A percentile compares a stretch with the other conserved stretches of the same genome.
phyloP scores from a whole-genome alignment of 73 alveolate genomes.

The Symbiodinium natans region DNA sequence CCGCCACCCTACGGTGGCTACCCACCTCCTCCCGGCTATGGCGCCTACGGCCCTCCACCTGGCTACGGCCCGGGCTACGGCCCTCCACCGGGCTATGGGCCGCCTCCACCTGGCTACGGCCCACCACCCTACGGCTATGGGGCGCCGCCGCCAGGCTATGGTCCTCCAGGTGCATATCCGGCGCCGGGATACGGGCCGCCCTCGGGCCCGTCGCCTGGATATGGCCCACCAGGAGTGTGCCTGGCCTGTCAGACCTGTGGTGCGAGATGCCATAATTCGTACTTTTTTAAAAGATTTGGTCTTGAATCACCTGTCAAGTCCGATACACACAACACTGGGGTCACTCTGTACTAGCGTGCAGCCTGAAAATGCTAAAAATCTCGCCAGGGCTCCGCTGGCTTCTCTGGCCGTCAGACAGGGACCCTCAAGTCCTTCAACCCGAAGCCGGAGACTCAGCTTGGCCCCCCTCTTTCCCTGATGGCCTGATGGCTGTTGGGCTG shows the following conservation, averaged over 20 bases:
- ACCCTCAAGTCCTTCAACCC: slow-evolving; percentile 71
- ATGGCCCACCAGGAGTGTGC: slow-evolving; percentile 77
- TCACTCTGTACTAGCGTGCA: no score
- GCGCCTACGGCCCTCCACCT: not conserved
- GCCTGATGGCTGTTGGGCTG: not conserved
- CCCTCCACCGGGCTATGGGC: slow-evolving; percentile 76
- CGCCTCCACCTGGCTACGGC: slow-evolving; percentile 60
- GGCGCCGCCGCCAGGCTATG: slow-evolving; percentile 52
- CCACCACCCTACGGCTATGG: slow-evolving; percentile 56
- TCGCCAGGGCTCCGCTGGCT: slow-evolving; percentile 66
- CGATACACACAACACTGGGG: no score
- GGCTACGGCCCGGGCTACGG: slow-evolving; percentile 77
- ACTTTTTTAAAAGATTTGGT: no score
- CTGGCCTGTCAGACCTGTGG: not conserved
- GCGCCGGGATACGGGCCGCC: slow-evolving; percentile 84
- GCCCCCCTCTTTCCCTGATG: not conserved
- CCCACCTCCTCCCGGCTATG: slow-evolving; percentile 30
- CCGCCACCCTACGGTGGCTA: slow-evolving; percentile 48
- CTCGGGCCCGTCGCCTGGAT: slow-evolving; percentile 35
- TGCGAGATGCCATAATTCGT: no score
- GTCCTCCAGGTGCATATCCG: slow-evolving; percentile 37
- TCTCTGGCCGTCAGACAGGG: slow-evolving; percentile 45
- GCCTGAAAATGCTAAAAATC: not conserved
- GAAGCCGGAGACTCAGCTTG: slow-evolving; percentile 14
- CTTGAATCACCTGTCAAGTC: no score